These are phyloP conservation scores for Mycena indigotica DNA, from an alignment of 768 basidiomycete species.

Conservation along the genomic window DNA sequence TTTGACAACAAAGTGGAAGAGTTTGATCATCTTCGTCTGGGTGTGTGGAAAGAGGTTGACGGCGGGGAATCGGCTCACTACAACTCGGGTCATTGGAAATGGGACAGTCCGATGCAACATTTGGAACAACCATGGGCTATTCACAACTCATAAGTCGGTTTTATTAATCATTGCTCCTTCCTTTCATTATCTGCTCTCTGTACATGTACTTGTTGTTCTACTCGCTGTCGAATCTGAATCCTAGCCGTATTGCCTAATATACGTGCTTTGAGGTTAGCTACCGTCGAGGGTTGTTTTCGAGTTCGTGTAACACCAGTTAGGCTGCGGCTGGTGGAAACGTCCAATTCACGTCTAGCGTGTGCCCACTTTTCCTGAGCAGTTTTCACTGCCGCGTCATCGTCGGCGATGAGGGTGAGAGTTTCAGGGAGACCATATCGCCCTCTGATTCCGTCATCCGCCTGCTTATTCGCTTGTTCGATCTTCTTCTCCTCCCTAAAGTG, in stretches of 20 bases:
- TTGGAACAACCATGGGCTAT: conserved; percentile 77
- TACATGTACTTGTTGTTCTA: conserved; percentile 60
- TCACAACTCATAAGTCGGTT: conserved; percentile 50
- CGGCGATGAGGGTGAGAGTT: conserved; percentile 63
- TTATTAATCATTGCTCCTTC: conserved; percentile 40
- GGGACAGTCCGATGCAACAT: conserved; percentile 67
- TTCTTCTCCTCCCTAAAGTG: conserved; percentile 89
- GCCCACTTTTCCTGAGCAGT: conserved; percentile 69
- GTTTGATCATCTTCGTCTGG: conserved; percentile 57
- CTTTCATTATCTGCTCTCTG: conserved; percentile 46
- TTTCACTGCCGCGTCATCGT: conserved; percentile 58
- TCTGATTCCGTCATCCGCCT: conserved; percentile 71
- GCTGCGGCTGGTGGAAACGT: conserved; percentile 42
- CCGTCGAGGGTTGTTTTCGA: too few relatives aligned
- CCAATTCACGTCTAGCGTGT: conserved; percentile 50
- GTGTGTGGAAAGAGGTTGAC: conserved; percentile 70
- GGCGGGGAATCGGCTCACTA: conserved; percentile 76
- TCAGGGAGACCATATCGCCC: conserved; percentile 77
- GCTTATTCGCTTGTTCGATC: conserved; percentile 65
- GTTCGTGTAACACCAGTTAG: too few relatives aligned
- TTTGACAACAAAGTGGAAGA: conserved; percentile 61
- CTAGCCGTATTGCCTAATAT: conserved; percentile 61
- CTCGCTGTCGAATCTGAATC: conserved; percentile 62
- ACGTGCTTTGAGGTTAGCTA: conserved; percentile 53
- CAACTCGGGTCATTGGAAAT: conserved; percentile 66